Base-by-base conservation (phyloP, 2,329 filamentous ascomycete species). In the Fonsecaea nubica region DNA sequence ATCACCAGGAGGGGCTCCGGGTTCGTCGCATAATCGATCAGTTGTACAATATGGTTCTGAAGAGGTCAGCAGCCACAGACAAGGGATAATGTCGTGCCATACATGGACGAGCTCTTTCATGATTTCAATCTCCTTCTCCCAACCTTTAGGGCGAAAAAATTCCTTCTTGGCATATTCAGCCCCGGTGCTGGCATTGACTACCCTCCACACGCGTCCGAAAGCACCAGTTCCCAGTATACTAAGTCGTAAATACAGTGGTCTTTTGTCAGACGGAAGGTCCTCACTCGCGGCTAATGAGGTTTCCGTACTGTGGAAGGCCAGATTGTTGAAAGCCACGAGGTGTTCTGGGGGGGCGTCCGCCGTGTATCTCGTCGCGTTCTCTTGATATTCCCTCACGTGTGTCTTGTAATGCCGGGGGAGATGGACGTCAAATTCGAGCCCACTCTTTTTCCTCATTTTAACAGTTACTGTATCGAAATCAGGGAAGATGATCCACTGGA, bases 71-170 rank as follows among this genome's bases (percentile, higher is more conserved):
- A 40, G 36, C 33, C 10, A 1, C 7, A 12, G 35, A 36, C 3
- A 12, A 36, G 5, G 35, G 35, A 36, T 36, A 36, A 52, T 36
- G 3, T 59, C 9, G 8, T 18, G 18, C 2, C 61, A 53, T 63
- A 69, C 66, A 65, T 70, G 63, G 9, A 15, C 5, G 36, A 65
- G 40, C n/a, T 36, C 33, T 59, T 60, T 61, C 68, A 70, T 68
- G 30, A 70, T 63, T 33, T 65, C 50, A 53, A 61, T 61, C 58
- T 69, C 64, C 15, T 56, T 62, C 38, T 63, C 13, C 32, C 30
- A 63, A 30, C 48, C 60, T 62, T 18, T 13, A 9, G 21, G 40
- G 38, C 42, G 35, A 52, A 48, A 65, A 35, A 64, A 64, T 25
- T 35, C 40, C 62, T 70, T 70, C 58, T 52, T 54, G 3, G 68